A percentile compares a stretch with the other conserved stretches of the same genome.
Conservation (phyloP, 305 asterid species). For the Ajuga reptans region DNA sequence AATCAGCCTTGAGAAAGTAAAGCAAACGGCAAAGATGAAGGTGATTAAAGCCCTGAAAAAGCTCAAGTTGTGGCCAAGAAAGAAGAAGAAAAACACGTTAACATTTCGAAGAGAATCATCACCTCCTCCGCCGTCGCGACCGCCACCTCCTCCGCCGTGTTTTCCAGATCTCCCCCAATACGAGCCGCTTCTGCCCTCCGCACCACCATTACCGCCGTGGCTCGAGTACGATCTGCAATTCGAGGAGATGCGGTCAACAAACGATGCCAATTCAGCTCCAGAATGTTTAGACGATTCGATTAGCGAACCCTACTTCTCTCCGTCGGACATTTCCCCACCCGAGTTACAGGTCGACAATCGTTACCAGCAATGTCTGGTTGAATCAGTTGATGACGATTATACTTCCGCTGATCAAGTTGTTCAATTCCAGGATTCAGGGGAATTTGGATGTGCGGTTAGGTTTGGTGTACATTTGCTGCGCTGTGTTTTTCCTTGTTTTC, state of each 20-base stretch:
- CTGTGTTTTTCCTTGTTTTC: conserved; percentile 63
- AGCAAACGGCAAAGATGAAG: conserved; percentile 37
- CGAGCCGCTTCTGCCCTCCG: conserved; percentile 49
- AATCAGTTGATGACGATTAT: conserved; percentile 12
- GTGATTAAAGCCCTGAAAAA: conserved; percentile 52
- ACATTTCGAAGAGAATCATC: conserved; percentile 15
- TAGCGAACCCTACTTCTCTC: conserved; percentile 9
- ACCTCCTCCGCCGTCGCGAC: conserved; percentile 35
- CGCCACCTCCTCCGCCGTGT: conserved; percentile 31
- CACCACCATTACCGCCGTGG: conserved; percentile 69
- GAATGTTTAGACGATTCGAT: conserved; percentile 8
- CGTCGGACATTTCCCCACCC: not conserved
- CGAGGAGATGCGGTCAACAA: conserved; percentile 22
- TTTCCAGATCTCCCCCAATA: conserved; percentile 20
- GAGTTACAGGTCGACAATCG: conserved; percentile 3
- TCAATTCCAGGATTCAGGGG: conserved; percentile 21
- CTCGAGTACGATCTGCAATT: conserved; percentile 32
- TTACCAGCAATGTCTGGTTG: conserved; percentile 32
- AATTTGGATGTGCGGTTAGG: conserved; percentile 38
- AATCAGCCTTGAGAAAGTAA: not conserved
- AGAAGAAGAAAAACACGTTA: conserved; percentile 38
- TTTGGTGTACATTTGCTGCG: conserved; percentile 37
- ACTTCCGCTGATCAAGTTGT: conserved; percentile 9
- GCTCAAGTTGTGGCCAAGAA: conserved; percentile 66
- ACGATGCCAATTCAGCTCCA: conserved; percentile 12